Percentiles rank a stretch among this genome's conserved stretches.
These are phyloP conservation scores for Coemansia sp. DNA, from an alignment of 192 early-diverging fungal genomes.

Conservation along the genomic window DNA sequence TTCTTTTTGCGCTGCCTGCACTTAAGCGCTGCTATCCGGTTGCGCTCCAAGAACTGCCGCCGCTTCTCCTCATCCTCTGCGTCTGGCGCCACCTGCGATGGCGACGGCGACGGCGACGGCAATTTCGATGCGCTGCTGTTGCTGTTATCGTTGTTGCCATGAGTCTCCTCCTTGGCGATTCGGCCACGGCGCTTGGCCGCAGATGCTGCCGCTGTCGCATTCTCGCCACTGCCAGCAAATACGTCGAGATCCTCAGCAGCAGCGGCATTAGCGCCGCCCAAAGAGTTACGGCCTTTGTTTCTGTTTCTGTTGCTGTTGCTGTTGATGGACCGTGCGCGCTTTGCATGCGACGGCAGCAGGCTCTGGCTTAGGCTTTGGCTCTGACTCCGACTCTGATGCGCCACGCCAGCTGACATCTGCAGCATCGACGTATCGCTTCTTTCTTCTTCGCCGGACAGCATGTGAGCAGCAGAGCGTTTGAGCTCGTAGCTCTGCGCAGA, in stretches of 20 bases:
- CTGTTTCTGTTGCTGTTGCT: slow-evolving; percentile 3
- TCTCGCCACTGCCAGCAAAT: too few relatives aligned
- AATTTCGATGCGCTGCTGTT: too few relatives aligned
- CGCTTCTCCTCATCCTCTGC: slow-evolving; percentile 70
- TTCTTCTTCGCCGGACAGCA: too few relatives aligned
- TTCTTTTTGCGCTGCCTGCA: slow-evolving; percentile 93
- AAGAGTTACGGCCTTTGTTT: neutral
- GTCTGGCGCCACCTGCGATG: neutral
- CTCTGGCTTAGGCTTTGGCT: neutral
- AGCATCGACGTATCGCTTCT: neutral
- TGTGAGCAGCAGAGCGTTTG: neutral
- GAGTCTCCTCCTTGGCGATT: neutral
- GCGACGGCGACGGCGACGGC: too few relatives aligned
- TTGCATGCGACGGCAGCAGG: slow-evolving; percentile 11
- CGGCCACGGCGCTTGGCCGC: neutral
- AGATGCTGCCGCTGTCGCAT: neutral
- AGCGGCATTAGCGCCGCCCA: too few relatives aligned
- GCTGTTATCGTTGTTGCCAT: neutral
- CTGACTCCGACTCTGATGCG: neutral
- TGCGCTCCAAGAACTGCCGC: slow-evolving; percentile 83
- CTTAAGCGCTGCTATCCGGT: slow-evolving; percentile 85
- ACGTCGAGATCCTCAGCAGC: too few relatives aligned
- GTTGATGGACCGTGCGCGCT: slow-evolving; percentile 15
- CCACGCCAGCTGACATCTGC: neutral
- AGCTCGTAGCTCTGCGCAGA: neutral